These are phyloP conservation scores for Lachnellula occidentalis DNA, from an alignment of 2,329 filamentous ascomycete species.

Conservation along the genomic window DNA sequence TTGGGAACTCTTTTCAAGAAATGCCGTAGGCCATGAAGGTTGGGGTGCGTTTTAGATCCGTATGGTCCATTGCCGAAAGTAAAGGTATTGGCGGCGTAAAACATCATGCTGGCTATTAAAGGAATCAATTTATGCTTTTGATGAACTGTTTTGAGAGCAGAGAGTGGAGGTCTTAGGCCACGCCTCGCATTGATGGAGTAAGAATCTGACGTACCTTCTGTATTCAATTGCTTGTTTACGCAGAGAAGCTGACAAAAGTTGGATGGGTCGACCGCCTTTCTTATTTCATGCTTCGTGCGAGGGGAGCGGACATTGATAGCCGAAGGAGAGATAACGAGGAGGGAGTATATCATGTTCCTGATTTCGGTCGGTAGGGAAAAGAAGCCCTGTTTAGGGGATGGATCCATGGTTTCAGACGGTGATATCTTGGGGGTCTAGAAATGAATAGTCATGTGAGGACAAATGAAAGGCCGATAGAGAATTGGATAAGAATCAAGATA, in stretches of 20 bases:
- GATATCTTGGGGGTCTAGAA: not conserved
- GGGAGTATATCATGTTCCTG: not conserved
- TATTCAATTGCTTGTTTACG: constrained; percentile 3
- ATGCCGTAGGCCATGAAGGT: constrained; percentile 1
- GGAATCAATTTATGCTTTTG: not conserved
- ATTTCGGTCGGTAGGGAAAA: not conserved
- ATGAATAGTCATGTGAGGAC: not conserved
- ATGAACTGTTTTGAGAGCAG: not conserved
- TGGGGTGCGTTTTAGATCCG: constrained; percentile 1
- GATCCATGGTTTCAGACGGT: not conserved
- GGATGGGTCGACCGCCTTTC: not conserved
- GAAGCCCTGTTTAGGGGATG: not conserved
- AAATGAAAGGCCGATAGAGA: not conserved
- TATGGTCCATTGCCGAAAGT: not conserved
- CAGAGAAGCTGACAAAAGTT: not conserved
- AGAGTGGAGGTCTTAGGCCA: not conserved
- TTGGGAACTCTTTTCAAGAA: not conserved
- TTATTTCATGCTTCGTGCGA: not conserved
- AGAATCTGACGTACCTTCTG: not conserved
- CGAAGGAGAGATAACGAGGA: not conserved
- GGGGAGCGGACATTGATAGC: not conserved
- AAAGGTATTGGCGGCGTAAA: constrained; percentile 1
- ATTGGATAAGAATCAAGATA: not conserved
- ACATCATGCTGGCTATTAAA: not conserved
- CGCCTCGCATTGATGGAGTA: too few species aligned